A percentile compares a stretch with the other conserved stretches of the same genome.
These are phyloP conservation scores for Tulasnella sp. DNA, from an alignment of 768 basidiomycete genomes.

Conservation along the genomic window DNA sequence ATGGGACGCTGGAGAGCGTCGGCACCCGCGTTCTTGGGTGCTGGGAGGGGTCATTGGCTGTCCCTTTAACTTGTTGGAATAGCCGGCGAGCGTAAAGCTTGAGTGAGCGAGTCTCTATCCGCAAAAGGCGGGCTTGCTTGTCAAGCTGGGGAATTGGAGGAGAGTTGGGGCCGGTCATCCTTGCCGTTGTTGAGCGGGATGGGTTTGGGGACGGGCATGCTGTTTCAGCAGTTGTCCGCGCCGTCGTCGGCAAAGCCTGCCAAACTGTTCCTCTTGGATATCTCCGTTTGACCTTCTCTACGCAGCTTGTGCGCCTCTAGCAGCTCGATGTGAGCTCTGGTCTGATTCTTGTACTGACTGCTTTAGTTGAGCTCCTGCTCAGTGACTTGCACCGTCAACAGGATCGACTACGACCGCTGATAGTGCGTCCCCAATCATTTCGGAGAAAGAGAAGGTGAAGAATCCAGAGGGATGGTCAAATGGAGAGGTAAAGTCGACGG, in stretches of 20 bases:
- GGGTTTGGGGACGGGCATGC: neutral
- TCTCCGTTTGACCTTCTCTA: neutral
- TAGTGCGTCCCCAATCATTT: no score
- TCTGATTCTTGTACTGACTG: no score
- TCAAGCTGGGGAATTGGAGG: neutral
- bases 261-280: neutral
- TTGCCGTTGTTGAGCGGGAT: neutral
- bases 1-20: neutral
- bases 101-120: neutral
- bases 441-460: no score
- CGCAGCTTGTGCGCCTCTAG: neutral
- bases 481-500: no score
- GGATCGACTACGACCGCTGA: no score
- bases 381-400: no score
- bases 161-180: neutral
- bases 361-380: no score
- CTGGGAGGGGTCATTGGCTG: neutral
- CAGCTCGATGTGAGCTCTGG: neutral
- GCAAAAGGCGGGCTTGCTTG: neutral
- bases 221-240: neutral
- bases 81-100: neutral
- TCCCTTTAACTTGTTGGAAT: neutral
- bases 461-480: no score
- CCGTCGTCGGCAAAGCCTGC: neutral
- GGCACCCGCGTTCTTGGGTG: slow-evolving; percentile 8